These are phyloP conservation scores for Malassezia nana DNA, from an alignment of 1,284 basidiomycete genomes.

Conservation along the genomic window DNA sequence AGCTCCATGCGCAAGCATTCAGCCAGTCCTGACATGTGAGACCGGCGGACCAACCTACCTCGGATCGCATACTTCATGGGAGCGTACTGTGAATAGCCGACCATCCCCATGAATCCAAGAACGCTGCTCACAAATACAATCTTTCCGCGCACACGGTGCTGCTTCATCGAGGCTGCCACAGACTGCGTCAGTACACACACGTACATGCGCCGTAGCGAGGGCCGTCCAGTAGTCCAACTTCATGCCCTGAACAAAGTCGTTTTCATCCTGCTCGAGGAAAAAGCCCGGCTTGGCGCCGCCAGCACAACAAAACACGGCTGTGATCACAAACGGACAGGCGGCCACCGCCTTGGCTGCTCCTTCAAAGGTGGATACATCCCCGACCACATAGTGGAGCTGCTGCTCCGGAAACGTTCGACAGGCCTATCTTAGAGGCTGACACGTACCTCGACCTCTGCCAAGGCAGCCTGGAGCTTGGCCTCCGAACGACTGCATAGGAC, in stretches of 20 bases:
- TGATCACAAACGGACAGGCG: constrained; percentile 53
- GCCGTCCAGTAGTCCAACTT: constrained; percentile 53
- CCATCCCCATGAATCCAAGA: constrained; percentile 68
- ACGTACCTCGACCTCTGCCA: constrained; percentile 58
- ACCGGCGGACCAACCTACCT: constrained; percentile 54
- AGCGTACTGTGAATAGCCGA: constrained; percentile 75
- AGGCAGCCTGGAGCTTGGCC: constrained; percentile 56
- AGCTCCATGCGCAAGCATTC: constrained; percentile 76
- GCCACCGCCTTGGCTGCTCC: constrained; percentile 25
- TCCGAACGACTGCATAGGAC: constrained; percentile 68
- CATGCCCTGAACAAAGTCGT: constrained; percentile 54
- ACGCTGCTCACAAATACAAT: constrained; percentile 73
- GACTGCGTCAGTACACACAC: constrained; percentile 24
- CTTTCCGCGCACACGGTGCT: constrained; percentile 53
- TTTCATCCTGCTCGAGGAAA: constrained; percentile 61
- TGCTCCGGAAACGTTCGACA: constrained; percentile 18
- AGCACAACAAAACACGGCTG: constrained; percentile 65
- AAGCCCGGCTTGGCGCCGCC: constrained; percentile 61
- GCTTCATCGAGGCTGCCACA: neutral
- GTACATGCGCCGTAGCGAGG: constrained; percentile 67
- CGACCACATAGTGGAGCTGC: constrained; percentile 24
- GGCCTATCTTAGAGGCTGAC: constrained; percentile 3
- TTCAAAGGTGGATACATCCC: constrained; percentile 38
- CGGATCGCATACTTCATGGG: constrained; percentile 81
- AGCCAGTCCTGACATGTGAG: constrained; percentile 59